These are phyloP conservation scores for Cryoendolithus antarcticus DNA, from an alignment of 2,329 filamentous ascomycete genomes.

Conservation along the genomic window DNA sequence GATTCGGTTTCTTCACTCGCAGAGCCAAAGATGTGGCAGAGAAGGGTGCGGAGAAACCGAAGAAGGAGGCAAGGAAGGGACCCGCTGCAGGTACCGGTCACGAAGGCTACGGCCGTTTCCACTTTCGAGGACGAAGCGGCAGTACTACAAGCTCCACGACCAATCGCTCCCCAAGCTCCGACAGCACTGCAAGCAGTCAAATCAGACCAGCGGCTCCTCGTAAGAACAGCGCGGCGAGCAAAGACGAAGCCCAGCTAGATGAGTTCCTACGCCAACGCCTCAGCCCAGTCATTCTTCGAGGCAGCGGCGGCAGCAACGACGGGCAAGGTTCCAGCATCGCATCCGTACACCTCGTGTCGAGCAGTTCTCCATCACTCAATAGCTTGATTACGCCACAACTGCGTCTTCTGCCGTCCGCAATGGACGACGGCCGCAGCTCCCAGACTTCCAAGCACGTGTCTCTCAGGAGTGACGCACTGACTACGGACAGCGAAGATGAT, in stretches of 20 bases:
- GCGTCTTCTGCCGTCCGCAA: slow-evolving; percentile 19
- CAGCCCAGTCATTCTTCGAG: slow-evolving; percentile 32
- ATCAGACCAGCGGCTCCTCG: slow-evolving; percentile 24
- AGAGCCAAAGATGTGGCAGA: slow-evolving; percentile 53
- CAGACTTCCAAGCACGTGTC: slow-evolving; percentile 6
- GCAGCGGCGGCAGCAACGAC: slow-evolving; percentile 28
- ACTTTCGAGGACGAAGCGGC: slow-evolving; percentile 52
- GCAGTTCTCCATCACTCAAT: slow-evolving; percentile 11
- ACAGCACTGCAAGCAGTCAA: slow-evolving; percentile 26
- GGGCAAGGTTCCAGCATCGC: slow-evolving; percentile 4
- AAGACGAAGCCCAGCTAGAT: slow-evolving; percentile 30
- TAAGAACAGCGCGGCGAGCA: slow-evolving; percentile 32
- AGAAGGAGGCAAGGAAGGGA: slow-evolving; percentile 55
- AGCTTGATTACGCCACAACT: slow-evolving; percentile 12
- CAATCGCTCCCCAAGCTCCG: slow-evolving; percentile 33
- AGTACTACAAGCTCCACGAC: slow-evolving; percentile 42
- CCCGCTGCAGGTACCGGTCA: slow-evolving; percentile 88
- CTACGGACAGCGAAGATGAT: slow-evolving; percentile 9
- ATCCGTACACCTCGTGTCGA: slow-evolving; percentile 1
- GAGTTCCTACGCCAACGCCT: slow-evolving; percentile 34
- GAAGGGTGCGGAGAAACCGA: slow-evolving; percentile 41
- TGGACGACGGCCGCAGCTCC: slow-evolving; percentile 5
- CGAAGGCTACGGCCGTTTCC: slow-evolving; percentile 65
- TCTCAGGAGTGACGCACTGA: slow-evolving; percentile 5
- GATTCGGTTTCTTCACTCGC: slow-evolving; percentile 68